Evolutionary conservation across 2,329 filamentous ascomycete species (phyloP).

Genomic region (Massarina eburnea): DNA sequence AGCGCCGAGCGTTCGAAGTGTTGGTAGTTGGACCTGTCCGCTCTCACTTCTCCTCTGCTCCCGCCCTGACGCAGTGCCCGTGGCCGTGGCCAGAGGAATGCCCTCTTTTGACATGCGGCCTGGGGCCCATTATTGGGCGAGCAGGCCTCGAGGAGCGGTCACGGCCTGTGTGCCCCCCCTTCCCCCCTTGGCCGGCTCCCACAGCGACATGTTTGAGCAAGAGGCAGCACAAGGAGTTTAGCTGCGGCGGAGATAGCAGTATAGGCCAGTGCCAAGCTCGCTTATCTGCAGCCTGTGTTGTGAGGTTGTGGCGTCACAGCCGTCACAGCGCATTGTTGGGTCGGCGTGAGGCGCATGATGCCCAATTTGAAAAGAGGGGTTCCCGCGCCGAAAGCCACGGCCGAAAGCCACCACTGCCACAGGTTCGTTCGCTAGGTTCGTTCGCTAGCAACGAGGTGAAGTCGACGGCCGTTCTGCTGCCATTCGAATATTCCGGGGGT

Average conservation of each 20-base stretch:
- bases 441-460: not conserved
- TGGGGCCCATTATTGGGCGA: not conserved
- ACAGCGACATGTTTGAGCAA: conserved; percentile 1
- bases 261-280: conserved; percentile 36
- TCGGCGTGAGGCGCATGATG: conserved; percentile 18
- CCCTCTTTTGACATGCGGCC: not conserved
- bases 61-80: not conserved
- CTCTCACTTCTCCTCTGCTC: not conserved
- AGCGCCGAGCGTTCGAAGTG: conserved; percentile 13
- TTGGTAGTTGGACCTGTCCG: conserved; percentile 1
- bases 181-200: not conserved
- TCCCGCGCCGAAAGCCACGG: too few species aligned
- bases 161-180: not conserved
- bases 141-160: not conserved
- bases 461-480: not conserved
- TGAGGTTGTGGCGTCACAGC: conserved; percentile 30
- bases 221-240: conserved; percentile 1
- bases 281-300: conserved; percentile 33
- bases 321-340: conserved; percentile 9
- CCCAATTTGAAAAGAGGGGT: conserved; percentile 16
- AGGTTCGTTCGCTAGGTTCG: conserved; percentile 5
- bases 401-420: conserved; percentile 37
- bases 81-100: too few species aligned
- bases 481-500: conserved; percentile 3
- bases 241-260: conserved; percentile 8